These are phyloP conservation scores for Dryadomyces quercus-mongolicae DNA, from an alignment of 2,329 filamentous ascomycete species.

Conservation along the genomic window DNA sequence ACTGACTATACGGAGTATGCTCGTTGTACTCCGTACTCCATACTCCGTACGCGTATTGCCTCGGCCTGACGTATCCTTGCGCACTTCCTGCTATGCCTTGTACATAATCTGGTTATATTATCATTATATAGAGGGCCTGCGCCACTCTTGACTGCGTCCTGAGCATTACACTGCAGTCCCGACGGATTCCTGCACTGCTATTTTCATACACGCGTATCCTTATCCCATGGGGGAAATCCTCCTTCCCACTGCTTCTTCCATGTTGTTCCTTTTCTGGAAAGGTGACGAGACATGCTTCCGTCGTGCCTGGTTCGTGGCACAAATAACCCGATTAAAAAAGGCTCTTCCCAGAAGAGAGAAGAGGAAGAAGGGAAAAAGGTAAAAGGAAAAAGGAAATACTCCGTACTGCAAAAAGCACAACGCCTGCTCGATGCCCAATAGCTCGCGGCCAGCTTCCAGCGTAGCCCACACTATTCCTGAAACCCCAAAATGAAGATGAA, in stretches of 20 bases:
- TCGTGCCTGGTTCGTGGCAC: too few species aligned
- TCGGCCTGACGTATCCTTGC: too few species aligned
- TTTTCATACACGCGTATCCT: neutral
- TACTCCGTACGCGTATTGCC: neutral
- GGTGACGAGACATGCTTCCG: neutral
- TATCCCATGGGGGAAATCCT: neutral
- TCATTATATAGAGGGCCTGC: conserved; percentile 1
- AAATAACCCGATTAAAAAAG: too few species aligned
- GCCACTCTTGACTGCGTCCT: neutral
- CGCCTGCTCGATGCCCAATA: neutral
- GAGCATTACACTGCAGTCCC: neutral
- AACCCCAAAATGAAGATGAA: neutral
- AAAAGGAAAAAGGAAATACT: neutral
- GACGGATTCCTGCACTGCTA: neutral
- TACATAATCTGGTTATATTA: neutral
- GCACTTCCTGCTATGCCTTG: too few species aligned
- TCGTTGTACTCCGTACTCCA: too few species aligned
- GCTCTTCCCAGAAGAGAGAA: too few species aligned
- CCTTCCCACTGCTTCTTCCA: too few species aligned
- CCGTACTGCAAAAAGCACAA: neutral
- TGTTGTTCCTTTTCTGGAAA: too few species aligned
- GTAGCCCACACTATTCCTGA: neutral
- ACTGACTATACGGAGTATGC: too few species aligned
- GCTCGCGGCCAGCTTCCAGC: neutral
- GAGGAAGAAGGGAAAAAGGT: too few species aligned